phyloP scores from a whole-genome alignment of 208 protist species.

The Entamoeba dispar region DNA sequence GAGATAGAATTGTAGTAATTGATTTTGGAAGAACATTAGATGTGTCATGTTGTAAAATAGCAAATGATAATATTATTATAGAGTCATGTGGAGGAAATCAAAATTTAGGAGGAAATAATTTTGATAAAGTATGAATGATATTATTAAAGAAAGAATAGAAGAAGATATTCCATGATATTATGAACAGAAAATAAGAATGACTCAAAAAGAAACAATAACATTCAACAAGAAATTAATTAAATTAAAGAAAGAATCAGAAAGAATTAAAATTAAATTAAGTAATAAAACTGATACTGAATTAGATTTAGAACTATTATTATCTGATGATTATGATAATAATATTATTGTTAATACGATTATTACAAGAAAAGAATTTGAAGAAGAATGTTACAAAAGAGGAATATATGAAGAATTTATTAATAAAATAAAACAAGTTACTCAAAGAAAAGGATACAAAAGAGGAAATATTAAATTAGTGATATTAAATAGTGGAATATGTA shows the following conservation, averaged over 20 bases:
- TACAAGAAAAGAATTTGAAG: too few species aligned
- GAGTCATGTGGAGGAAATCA: not conserved
- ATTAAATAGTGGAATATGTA: not conserved
- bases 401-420: too few species aligned
- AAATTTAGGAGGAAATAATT: not conserved
- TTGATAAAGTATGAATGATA: not conserved
- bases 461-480: not conserved
- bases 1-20: not conserved
- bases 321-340: too few species aligned
- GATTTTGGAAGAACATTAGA: not conserved
- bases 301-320: too few species aligned
- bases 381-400: too few species aligned
- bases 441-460: not conserved
- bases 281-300: not conserved
- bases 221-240: too few species aligned
- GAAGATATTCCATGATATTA: not conserved
- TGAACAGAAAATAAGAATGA: not conserved
- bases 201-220: too few species aligned
- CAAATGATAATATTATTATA: not conserved
- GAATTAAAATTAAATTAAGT: not conserved
- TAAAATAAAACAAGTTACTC: not conserved
- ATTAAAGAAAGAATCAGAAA: too few species aligned
- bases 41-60: not conserved
- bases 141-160: not conserved
- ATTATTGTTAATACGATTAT: too few species aligned